These are phyloP conservation scores for Nematocida sp. DNA, from an alignment of 371 early-diverging fungal species.

Conservation along the genomic window DNA sequence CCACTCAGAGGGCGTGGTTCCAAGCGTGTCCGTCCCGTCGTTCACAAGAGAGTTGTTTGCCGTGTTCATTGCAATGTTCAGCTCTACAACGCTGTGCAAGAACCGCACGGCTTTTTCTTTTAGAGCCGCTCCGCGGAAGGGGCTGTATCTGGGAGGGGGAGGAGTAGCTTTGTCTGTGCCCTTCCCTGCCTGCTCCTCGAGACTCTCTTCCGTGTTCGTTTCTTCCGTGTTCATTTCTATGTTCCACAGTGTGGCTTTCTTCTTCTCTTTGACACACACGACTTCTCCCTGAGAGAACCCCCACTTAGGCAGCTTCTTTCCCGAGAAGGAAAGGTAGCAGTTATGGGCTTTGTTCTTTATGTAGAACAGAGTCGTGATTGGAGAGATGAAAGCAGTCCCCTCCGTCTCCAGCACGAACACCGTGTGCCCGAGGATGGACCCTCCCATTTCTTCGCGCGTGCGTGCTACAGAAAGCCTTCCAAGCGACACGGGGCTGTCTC, in stretches of 20 bases:
- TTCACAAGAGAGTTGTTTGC: conserved; percentile 91
- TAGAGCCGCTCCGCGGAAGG: conserved; percentile 66
- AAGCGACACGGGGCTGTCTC: conserved; percentile 69
- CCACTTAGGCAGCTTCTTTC: conserved; percentile 83
- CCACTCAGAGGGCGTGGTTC: conserved; percentile 85
- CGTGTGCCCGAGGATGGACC: conserved; percentile 45
- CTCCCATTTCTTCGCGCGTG: conserved; percentile 60
- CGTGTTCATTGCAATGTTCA: conserved; percentile 90
- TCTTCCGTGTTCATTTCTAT: conserved; percentile 72
- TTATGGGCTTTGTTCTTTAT: conserved; percentile 72
- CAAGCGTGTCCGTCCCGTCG: conserved; percentile 79
- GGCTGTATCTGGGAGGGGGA: not conserved
- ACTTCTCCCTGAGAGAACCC: conserved; percentile 92
- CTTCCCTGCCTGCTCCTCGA: not conserved
- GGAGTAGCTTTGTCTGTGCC: not conserved
- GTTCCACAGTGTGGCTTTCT: conserved; percentile 80
- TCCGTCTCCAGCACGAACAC: conserved; percentile 48
- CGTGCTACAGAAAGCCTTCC: conserved; percentile 61
- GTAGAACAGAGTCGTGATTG: conserved; percentile 78
- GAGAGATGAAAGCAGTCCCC: conserved; percentile 60
- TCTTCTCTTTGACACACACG: conserved; percentile 71
- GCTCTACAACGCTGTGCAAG: conserved; percentile 76
- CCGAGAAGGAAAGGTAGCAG: conserved; percentile 76
- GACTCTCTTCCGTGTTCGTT: conserved; percentile 12
- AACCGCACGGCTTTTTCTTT: conserved; percentile 65